These are phyloP conservation scores for Amanita muscaria DNA, from an alignment of 768 basidiomycete species.

Conservation along the genomic window DNA sequence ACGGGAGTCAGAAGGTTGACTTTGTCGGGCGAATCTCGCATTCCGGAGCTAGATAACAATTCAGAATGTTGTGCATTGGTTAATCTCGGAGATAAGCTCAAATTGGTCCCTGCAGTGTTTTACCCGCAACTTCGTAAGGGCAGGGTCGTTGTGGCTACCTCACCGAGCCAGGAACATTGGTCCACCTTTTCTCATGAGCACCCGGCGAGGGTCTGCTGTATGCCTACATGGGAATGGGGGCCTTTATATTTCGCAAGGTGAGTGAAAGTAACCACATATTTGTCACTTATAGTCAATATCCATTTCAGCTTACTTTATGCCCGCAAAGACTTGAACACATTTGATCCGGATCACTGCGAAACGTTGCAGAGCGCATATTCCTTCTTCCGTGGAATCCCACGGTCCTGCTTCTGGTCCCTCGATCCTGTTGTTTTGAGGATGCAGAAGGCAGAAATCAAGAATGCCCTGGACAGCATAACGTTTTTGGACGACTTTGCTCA, in stretches of 20 bases:
- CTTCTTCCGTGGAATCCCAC: slow-evolving; percentile 10
- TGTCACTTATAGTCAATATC: too few species aligned
- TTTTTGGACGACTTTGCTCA: slow-evolving; percentile 5
- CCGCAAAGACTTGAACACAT: too few species aligned
- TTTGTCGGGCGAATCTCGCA: not conserved
- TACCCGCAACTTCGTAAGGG: slow-evolving; percentile 5
- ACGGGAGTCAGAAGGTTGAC: slow-evolving; percentile 1
- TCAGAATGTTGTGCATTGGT: slow-evolving; percentile 8
- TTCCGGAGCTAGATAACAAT: slow-evolving; percentile 6
- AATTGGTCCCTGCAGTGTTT: slow-evolving; percentile 5
- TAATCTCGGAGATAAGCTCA: slow-evolving; percentile 6
- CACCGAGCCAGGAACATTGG: slow-evolving; percentile 7
- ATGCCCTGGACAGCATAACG: slow-evolving; percentile 2
- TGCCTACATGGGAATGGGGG: too few species aligned
- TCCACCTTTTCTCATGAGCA: slow-evolving; percentile 1
- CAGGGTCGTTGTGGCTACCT: slow-evolving; percentile 10
- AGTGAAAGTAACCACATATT: too few species aligned
- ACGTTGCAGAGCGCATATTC: not conserved
- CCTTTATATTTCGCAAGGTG: too few species aligned
- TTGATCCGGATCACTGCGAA: too few species aligned
- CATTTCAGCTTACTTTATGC: too few species aligned
- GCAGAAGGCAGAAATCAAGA: slow-evolving; percentile 5
- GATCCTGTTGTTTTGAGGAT: too few species aligned
- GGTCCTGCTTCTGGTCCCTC: too few species aligned
- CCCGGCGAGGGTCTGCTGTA: too few species aligned